Base-by-base conservation (phyloP, 1,284 basidiomycete genomes). In the Tilletia setariae region DNA sequence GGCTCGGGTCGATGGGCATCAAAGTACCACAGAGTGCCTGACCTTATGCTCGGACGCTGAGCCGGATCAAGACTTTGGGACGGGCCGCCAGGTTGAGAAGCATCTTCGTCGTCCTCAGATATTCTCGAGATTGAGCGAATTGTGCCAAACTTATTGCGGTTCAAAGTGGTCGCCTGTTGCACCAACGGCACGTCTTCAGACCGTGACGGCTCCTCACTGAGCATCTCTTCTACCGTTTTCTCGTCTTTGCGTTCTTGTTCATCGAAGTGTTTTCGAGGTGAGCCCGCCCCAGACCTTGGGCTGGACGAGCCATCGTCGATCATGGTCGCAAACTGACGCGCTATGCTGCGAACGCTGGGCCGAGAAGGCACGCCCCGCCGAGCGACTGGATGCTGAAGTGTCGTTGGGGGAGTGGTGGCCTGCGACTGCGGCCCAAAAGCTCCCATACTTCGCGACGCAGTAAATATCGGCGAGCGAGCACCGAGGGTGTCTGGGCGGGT, bases 251-350 rank as follows among this genome's bases (percentile, higher is more conserved):
- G 35, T 30, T 61, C 56, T 16, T 61, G 28, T 15, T 61, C 56
- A 30, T 61, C 30, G 9, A 53, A 25, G 23, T 30, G 56, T 30
- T 61, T 61, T 2, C 25, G 56, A 1, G 56, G 56, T 21, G 56
- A 61, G 7, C 28, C 28, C 11, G 28, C 28, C 32, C 56, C 56
- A 16, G 56, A 61, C 2, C 56, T 25, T 15, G 56, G 56, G 21
- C 56, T 61, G 9, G 56, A 61, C 28, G 56, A 61, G 28, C 56
- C 56, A 40, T 61, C 56, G 32, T 61, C 56, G n/a, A 61, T 25
- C 56, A 61, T 61, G 56, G 25, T 35, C 30, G 56, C 56, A 40
- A 61, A 61, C 56, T 61, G 56, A 13, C 56, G 56, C 13, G 56
- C 56, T 19, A 61, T 61, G 32, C 56, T 61, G 30, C 56, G 28